Conservation (phyloP, 148 eudicot species). For the Vaccinium myrtillus region DNA sequence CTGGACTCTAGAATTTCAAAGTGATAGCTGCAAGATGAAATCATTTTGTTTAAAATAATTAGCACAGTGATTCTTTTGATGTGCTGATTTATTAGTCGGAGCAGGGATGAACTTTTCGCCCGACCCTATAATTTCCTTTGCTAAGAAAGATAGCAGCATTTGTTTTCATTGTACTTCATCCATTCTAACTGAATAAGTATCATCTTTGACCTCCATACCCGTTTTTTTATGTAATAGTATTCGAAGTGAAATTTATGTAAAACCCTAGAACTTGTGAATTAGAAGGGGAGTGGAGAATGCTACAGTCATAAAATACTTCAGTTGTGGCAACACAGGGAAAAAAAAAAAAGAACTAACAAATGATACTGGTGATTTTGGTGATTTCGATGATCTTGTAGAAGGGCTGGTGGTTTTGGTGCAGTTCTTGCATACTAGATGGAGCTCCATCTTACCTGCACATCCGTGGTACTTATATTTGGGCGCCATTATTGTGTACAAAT, state of each 20-base stretch:
- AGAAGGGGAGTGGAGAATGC: neutral
- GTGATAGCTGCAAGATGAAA: constrained; percentile 1
- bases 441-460: neutral
- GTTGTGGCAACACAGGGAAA: too few species aligned
- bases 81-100: neutral
- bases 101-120: neutral
- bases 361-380: too few species aligned
- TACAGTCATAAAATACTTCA: too few species aligned
- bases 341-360: too few species aligned
- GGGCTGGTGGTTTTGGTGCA: constrained; percentile 17
- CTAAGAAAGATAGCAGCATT: neutral
- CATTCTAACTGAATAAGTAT: neutral
- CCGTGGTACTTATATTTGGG: neutral
- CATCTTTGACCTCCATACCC: neutral
- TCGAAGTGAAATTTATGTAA: neutral
- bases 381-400: too few species aligned
- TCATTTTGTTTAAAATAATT: neutral
- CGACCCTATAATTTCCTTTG: neutral
- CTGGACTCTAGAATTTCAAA: constrained; percentile 41
- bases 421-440: constrained; percentile 32
- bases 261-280: neutral
- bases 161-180: neutral
- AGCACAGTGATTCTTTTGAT: neutral
- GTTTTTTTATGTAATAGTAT: neutral
- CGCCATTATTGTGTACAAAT: neutral